Evolutionary conservation across 2,329 filamentous ascomycete genomes (phyloP).

Genomic region (Talaromyces funiculosus): DNA sequence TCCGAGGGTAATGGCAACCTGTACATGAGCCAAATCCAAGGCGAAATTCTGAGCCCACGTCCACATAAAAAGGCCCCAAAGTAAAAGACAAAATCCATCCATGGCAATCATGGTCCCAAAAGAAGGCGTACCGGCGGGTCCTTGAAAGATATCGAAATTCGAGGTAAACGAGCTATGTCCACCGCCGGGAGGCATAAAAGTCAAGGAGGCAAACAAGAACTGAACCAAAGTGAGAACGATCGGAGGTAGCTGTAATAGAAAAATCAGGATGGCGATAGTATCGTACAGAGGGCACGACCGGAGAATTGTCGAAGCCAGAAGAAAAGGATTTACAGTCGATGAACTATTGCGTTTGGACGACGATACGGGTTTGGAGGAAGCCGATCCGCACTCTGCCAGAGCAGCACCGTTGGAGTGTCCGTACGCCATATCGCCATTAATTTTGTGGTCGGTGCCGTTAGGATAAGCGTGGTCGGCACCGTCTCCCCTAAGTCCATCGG

Average conservation of each 20-base stretch:
- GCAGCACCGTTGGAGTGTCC: slow-evolving; percentile 29
- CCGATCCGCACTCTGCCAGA: slow-evolving; percentile 27
- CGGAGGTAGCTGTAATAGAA: slow-evolving; percentile 86
- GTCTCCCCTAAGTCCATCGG: slow-evolving; percentile 30
- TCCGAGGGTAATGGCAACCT: slow-evolving; percentile 85
- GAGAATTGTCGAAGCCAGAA: slow-evolving; percentile 78
- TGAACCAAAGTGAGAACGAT: slow-evolving; percentile 84
- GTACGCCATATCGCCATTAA: slow-evolving; percentile 30
- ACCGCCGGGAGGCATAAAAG: slow-evolving; percentile 79
- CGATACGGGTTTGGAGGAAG: slow-evolving; percentile 27
- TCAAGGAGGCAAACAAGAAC: slow-evolving; percentile 85
- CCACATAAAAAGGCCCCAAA: slow-evolving; percentile 80
- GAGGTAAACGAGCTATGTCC: slow-evolving; percentile 66
- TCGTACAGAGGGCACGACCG: slow-evolving; percentile 86
- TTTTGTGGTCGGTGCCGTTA: slow-evolving; percentile 34
- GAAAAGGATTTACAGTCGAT: slow-evolving; percentile 64
- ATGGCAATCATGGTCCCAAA: slow-evolving; percentile 77
- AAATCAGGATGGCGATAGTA: slow-evolving; percentile 93
- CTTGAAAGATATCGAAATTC: slow-evolving; percentile 86
- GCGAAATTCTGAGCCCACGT: slow-evolving; percentile 80
- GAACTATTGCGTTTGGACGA: slow-evolving; percentile 31
- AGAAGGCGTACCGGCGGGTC: slow-evolving; percentile 77
- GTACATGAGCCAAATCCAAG: slow-evolving; percentile 83
- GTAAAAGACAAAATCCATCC: slow-evolving; percentile 72
- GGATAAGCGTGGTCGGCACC: slow-evolving; percentile 29